Base-by-base conservation (phyloP, 768 basidiomycete species). In the Mycena capillaripes region DNA sequence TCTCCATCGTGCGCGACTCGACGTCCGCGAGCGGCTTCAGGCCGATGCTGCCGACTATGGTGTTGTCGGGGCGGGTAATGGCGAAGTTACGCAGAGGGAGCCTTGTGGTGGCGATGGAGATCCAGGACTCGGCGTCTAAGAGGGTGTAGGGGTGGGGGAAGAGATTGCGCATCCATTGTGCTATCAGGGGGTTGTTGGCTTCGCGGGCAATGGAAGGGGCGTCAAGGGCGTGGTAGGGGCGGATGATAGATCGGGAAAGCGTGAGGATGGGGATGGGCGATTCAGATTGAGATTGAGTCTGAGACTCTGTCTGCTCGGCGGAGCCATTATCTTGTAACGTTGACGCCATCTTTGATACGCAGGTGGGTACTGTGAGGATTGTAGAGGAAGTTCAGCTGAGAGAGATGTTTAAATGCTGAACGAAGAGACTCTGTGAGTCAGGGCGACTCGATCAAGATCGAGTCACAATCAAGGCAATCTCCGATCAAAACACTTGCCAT, bases 41-140 rank as follows among this genome's bases (percentile, higher is more conserved):
- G 29, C 53, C 53, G 53, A 55, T 55, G 53, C 53, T 29, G 53
- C 53, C 53, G 53, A 55, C 29, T 27, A 30, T 30, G 53, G 53
- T 55, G 53, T 29, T 29, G 53, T 32, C 53, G 27, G 53, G 53
- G 53, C 53, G 53, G 30, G 53, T 32, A 29, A 55, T 55, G 53
- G 53, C 53, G 53, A 55, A 55, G 53, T 55, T 32, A 55, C 53
- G 53, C 53, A 55, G 53, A 55, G 53, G 53, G 53, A 55, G 53
- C 29, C 29, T 29, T 32, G 27, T 32, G 29, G 53, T 55, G 53
- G 53, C 53, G 6, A 55, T 55, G 53, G 29, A 16, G 53, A 55
- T 55, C 53, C 53, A 55, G 53, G 53, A 55, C 53, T 55, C 53
- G 53, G 53, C 53, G 53, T 55, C 53, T 55, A 17, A 55, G 29